These are phyloP conservation scores for Psilocybe tampanensis DNA, from an alignment of 768 basidiomycete species.

Conservation along the genomic window DNA sequence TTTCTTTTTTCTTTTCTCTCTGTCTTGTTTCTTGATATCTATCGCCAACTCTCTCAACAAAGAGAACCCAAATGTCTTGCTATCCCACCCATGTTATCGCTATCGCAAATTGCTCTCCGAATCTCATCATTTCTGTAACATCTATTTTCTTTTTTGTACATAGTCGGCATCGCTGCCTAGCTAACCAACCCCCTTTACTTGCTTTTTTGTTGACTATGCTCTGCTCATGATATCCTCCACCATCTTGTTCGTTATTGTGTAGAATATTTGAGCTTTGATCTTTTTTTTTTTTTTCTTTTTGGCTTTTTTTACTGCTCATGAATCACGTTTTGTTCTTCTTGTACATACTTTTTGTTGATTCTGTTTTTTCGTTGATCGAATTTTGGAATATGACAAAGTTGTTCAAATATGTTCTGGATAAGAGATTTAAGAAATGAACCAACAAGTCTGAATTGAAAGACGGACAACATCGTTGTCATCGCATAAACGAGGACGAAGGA, in stretches of 20 bases:
- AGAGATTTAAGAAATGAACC: not conserved
- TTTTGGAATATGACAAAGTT: not conserved
- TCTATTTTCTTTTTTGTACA: not conserved
- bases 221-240: conserved; percentile 1
- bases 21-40: too few species aligned
- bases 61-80: not conserved
- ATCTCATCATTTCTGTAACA: conserved; percentile 3
- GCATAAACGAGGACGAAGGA: too few species aligned
- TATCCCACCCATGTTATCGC: not conserved
- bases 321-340: too few species aligned
- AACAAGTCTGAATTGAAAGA: too few species aligned
- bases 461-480: too few species aligned
- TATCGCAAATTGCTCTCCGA: conserved; percentile 4
- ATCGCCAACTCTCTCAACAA: not conserved
- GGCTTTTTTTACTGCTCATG: not conserved
- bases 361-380: not conserved
- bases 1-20: not conserved
- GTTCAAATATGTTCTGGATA: not conserved
- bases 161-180: not conserved
- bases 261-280: conserved; percentile 4
- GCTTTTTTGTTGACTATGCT: conserved; percentile 3
- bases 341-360: too few species aligned
- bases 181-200: not conserved
- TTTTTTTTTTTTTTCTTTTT: not conserved
- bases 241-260: conserved; percentile 1